Evolutionary conservation across 169 alveolate species (phyloP), one percentile per base, ranked within the genome.

Genomic region (Plasmodium gaboni): DNA sequence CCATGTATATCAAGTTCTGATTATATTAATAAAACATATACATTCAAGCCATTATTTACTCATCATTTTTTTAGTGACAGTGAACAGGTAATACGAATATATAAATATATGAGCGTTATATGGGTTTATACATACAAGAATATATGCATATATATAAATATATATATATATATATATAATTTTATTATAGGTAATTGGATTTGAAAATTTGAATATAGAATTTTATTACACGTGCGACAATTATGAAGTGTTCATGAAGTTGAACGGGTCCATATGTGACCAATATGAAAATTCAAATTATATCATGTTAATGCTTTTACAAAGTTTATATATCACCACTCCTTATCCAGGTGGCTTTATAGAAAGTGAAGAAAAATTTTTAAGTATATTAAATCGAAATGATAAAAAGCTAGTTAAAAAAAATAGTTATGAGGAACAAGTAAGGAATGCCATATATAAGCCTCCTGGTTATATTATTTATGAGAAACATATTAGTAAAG

Each of bases 31-130:
- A 89, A 89, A 55, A 73, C 92, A 24, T 51, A 88, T 26, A 65
- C 93, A 0, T 92, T 64, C 57, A 85, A 73, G 83, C 95, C 95
- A 1, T 55, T 85, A 64, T 92, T 83, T 86, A 88, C 93, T 5
- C 95, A 92, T 28, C 95, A 92, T 55, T 92, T 92, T 67, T 92
- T 92, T 57, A 70, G 74, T 61, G 92, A 65, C 26, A 70, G 73
- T 51, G 89, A 60, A 80, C 92, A 71, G 80, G 95, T 92, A 28
- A 26, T 17, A 19, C 73, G 61, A 53, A 17, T 15, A 53, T 7
- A 19, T 46, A n/a, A 1, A 55, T 15, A 73, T 44, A 63, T 51
- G 5, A 12, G 19, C 32, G 10, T 73, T 73, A 42, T 42, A 44
- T 70, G 4, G 28, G 10, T 17, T 46, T 73, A 26, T 63, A 12